These are phyloP conservation scores for Capsella rubella DNA, from an alignment of 441 rosid genomes.

Conservation along the genomic window DNA sequence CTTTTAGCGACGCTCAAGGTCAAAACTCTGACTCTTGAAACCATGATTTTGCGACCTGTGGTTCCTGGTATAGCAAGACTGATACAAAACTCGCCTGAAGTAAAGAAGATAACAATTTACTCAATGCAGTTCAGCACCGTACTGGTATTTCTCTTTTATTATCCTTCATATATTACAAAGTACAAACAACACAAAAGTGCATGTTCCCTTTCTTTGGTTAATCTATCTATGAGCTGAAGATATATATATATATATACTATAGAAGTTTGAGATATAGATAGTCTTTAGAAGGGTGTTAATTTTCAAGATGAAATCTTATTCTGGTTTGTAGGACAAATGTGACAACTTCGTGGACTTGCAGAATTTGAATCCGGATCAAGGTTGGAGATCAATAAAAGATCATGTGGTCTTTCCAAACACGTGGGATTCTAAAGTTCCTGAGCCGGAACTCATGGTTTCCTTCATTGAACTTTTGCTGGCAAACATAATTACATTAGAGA, in stretches of 20 bases:
- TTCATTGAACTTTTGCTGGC: constrained; percentile 14
- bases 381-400: too few relatives aligned
- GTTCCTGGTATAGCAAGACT: not conserved
- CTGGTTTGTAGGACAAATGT: not conserved
- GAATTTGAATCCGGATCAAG: not conserved
- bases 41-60: not conserved
- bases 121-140: constrained; percentile 1
- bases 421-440: not conserved
- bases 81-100: not conserved
- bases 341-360: not conserved
- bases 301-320: not conserved
- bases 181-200: not conserved
- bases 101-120: not conserved
- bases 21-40: not conserved
- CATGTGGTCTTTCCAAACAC: not conserved
- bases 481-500: not conserved
- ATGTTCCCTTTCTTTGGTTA: not conserved
- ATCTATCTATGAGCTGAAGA: not conserved
- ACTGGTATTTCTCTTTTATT: not conserved
- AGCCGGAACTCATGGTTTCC: constrained; percentile 2
- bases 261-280: not conserved
- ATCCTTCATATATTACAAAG: not conserved
- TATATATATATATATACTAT: too few relatives aligned
- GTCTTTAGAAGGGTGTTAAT: not conserved
- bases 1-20: not conserved